Conservation (phyloP, 2,329 filamentous ascomycete genomes). For the Aspergillus proliferans region DNA sequence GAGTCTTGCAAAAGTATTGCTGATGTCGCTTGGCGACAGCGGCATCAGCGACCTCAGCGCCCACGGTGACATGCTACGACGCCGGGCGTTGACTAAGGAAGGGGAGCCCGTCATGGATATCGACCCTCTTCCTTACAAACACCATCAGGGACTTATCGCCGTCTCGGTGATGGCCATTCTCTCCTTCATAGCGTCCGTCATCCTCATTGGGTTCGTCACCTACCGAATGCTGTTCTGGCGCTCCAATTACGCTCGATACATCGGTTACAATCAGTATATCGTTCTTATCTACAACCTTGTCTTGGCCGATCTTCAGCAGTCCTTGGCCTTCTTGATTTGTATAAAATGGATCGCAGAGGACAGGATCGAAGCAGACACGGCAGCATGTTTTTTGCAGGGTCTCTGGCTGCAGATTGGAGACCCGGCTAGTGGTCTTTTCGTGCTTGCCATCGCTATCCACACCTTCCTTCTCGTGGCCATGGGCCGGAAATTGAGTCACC, state of each 20-base stretch:
- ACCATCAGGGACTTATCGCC: slow-evolving; percentile 41
- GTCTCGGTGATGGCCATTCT: slow-evolving; percentile 43
- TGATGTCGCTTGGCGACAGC: neutral
- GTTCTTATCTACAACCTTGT: slow-evolving; percentile 50
- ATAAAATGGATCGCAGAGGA: slow-evolving; percentile 42
- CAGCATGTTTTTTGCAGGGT: slow-evolving; percentile 46
- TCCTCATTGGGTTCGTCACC: slow-evolving; percentile 44
- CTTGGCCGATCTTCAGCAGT: slow-evolving; percentile 49
- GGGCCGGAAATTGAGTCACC: slow-evolving; percentile 42
- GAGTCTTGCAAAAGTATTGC: neutral
- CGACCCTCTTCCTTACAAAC: slow-evolving; percentile 27
- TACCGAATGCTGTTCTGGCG: slow-evolving; percentile 48
- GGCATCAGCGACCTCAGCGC: neutral
- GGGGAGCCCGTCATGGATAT: slow-evolving; percentile 19
- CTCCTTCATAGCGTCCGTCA: slow-evolving; percentile 41
- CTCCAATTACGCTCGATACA: slow-evolving; percentile 42
- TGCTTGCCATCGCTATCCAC: slow-evolving; percentile 50
- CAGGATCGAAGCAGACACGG: slow-evolving; percentile 40
- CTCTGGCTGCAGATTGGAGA: slow-evolving; percentile 50
- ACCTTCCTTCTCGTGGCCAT: slow-evolving; percentile 47
- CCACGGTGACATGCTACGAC: neutral
- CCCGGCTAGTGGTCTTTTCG: slow-evolving; percentile 48
- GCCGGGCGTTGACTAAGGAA: neutral
- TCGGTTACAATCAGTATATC: slow-evolving; percentile 52
- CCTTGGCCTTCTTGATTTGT: slow-evolving; percentile 45